These are phyloP conservation scores for Cryptosporidium ubiquitum DNA, from an alignment of 169 alveolate species.

Conservation along the genomic window DNA sequence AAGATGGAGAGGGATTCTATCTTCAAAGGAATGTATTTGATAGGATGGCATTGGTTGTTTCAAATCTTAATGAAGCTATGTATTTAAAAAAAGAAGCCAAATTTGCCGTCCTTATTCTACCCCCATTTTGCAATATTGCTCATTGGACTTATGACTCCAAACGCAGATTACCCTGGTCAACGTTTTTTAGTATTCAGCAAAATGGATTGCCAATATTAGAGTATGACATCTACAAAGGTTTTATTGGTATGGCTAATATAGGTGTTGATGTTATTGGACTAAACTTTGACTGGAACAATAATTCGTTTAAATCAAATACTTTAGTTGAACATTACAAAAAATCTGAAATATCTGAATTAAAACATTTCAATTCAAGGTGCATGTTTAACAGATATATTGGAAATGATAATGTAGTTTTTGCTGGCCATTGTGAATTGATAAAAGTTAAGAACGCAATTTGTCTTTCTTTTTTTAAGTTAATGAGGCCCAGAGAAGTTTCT, in stretches of 20 bases:
- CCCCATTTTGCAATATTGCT: conserved; percentile 65
- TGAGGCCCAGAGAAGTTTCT: conserved; percentile 32
- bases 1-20: conserved; percentile 64
- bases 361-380: conserved; percentile 12
- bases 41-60: conserved; percentile 31
- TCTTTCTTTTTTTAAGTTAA: conserved; percentile 5
- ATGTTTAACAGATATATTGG: background rate
- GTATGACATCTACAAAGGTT: conserved; percentile 1
- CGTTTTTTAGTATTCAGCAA: conserved; percentile 7
- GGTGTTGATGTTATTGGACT: conserved; percentile 10
- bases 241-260: background rate
- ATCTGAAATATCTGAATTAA: conserved; percentile 1
- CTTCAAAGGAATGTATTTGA: conserved; percentile 54
- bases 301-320: background rate
- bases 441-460: background rate
- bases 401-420: conserved; percentile 3
- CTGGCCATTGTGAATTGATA: conserved; percentile 29
- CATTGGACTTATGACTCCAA: conserved; percentile 45
- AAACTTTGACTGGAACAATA: conserved; percentile 32
- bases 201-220: conserved; percentile 13
- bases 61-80: conserved; percentile 7
- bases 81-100: background rate
- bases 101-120: conserved; percentile 6
- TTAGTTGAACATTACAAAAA: background rate
- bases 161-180: conserved; percentile 54